These are phyloP conservation scores for Talaromyces liani DNA, from an alignment of 495 filamentous ascomycete genomes.

Conservation along the genomic window DNA sequence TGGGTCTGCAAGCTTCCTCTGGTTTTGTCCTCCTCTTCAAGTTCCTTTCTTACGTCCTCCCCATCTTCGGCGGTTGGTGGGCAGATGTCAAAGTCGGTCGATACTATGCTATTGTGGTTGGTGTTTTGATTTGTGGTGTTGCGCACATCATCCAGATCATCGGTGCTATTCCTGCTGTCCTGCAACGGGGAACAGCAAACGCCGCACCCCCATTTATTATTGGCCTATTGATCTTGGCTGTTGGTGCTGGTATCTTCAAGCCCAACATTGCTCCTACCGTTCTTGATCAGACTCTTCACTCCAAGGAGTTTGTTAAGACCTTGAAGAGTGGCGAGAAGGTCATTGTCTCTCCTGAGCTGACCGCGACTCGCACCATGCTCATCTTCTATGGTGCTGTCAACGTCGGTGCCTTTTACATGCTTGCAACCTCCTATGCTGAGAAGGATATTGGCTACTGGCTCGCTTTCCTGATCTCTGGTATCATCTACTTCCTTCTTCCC, in stretches of 20 bases:
- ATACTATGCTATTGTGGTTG: conserved; percentile 46
- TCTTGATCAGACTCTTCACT: conserved; percentile 25
- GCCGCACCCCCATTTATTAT: conserved; percentile 52
- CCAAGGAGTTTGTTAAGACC: conserved; percentile 23
- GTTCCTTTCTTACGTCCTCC: conserved; percentile 53
- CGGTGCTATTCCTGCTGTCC: conserved; percentile 50
- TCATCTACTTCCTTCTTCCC: conserved; percentile 48
- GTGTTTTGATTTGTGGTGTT: conserved; percentile 54
- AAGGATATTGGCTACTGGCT: conserved; percentile 36
- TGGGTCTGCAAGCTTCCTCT: conserved; percentile 51
- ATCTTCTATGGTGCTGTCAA: conserved; percentile 33
- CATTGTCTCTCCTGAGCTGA: conserved; percentile 31
- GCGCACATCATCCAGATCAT: conserved; percentile 59
- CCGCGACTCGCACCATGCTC: conserved; percentile 25
- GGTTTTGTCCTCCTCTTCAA: conserved; percentile 52
- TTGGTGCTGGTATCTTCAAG: conserved; percentile 35
- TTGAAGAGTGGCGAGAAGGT: conserved; percentile 29
- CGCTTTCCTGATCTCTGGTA: conserved; percentile 24
- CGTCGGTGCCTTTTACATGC: conserved; percentile 29
- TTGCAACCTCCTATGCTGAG: conserved; percentile 31
- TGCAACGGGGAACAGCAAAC: conserved; percentile 40
- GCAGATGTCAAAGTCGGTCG: conserved; percentile 52
- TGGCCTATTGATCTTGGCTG: conserved; percentile 34
- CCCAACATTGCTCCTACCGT: conserved; percentile 30
- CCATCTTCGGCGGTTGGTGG: conserved; percentile 52